Conservation (phyloP, 257 asterid genomes). For the Ilex aquifolium region DNA sequence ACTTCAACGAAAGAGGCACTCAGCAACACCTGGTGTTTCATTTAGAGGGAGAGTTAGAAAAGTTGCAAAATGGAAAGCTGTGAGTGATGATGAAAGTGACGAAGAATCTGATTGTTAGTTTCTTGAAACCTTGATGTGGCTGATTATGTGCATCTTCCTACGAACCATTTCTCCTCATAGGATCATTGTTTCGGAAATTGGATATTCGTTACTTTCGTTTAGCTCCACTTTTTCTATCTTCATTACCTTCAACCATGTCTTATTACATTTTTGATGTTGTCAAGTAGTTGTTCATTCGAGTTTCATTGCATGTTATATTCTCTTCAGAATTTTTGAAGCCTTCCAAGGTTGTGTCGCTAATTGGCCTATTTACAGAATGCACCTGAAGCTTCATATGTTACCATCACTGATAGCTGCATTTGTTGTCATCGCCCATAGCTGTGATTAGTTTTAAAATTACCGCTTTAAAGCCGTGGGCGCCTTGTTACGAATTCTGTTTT, state of each 20-base stretch:
- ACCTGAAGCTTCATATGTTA: background rate
- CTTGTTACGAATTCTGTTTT: constrained; percentile 1
- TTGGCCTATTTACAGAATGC: too few relatives aligned
- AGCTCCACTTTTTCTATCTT: too few relatives aligned
- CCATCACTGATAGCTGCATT: constrained; percentile 1
- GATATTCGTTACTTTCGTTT: too few relatives aligned
- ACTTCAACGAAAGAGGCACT: constrained; percentile 89
- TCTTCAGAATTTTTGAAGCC: too few relatives aligned
- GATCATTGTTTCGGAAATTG: too few relatives aligned
- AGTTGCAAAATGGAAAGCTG: constrained; percentile 67
- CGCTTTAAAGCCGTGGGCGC: background rate
- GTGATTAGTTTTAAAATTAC: constrained; percentile 5
- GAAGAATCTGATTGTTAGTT: constrained; percentile 78
- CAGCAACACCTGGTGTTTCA: constrained; percentile 73
- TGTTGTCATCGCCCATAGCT: constrained; percentile 1
- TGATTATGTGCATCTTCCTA: constrained; percentile 2
- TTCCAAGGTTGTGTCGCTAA: too few relatives aligned
- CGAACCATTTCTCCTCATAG: too few relatives aligned
- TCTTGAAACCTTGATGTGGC: constrained; percentile 4
- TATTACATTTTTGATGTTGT: too few relatives aligned
- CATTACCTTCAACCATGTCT: too few relatives aligned
- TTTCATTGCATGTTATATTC: too few relatives aligned
- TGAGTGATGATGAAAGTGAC: constrained; percentile 76
- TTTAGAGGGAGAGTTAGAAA: constrained; percentile 79
- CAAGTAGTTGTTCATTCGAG: too few relatives aligned